These are phyloP conservation scores for Yarrowia alimentaria DNA, from an alignment of 805 yeast species.

Conservation along the genomic window DNA sequence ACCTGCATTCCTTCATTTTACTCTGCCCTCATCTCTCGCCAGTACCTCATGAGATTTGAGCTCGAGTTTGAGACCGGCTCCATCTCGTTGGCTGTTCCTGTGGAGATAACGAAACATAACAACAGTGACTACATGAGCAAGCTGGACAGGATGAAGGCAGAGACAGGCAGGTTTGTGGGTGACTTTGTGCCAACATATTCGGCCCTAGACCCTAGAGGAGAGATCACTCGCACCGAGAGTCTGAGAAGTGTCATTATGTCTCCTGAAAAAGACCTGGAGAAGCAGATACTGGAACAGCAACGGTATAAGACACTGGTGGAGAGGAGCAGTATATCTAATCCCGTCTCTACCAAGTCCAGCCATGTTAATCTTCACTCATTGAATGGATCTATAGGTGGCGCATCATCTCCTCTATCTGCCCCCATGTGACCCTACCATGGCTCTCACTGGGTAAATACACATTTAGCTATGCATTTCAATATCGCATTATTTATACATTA, in stretches of 20 bases:
- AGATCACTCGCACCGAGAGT: conserved; percentile 10
- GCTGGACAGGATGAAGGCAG: conserved; percentile 14
- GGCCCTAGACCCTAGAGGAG: conserved; percentile 11
- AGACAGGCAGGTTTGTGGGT: conserved; percentile 8
- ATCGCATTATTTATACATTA: too few relatives aligned
- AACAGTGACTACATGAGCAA: conserved; percentile 19
- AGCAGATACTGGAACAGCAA: conserved; percentile 15
- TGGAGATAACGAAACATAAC: conserved; percentile 17
- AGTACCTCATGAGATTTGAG: conserved; percentile 7
- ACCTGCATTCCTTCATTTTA: conserved; percentile 7
- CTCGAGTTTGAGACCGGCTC: conserved; percentile 10
- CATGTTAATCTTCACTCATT: conserved; percentile 4
- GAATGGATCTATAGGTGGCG: not conserved
- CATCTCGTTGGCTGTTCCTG: not conserved
- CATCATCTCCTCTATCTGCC: conserved; percentile 1
- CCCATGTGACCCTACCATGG: too few relatives aligned
- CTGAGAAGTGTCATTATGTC: conserved; percentile 12
- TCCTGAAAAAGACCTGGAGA: conserved; percentile 10
- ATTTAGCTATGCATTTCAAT: too few relatives aligned
- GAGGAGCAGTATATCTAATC: conserved; percentile 6
- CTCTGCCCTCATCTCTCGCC: conserved; percentile 16
- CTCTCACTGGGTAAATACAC: too few relatives aligned
- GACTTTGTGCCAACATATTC: conserved; percentile 21
- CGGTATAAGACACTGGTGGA: conserved; percentile 9
- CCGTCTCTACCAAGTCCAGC: conserved; percentile 6